Evolutionary conservation across 805 yeast species (phyloP), one percentile per base, ranked within the genome.

Genomic region (Wickerhamomyces subpelliculosus): DNA sequence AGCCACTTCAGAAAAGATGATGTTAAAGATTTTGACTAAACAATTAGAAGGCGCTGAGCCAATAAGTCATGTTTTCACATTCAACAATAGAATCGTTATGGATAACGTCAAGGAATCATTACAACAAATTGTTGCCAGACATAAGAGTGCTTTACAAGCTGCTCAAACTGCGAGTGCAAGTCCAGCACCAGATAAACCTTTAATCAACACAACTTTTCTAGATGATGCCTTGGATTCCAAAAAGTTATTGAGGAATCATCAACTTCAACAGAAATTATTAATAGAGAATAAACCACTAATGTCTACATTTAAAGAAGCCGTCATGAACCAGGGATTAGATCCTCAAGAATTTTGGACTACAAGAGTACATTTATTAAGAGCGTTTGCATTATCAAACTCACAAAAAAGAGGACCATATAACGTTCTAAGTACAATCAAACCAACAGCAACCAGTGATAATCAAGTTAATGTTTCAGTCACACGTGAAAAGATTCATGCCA

Each of bases 331-430:
- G 37, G 83, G 85, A 14, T 62, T 90, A 32, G 80, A 86, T 5
- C 85, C 94, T 0, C 75, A 74, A 28, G 87, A 88, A 49, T 89
- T 89, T 59, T 89, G 97, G 97, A 69, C 78, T 1, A 80, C 89
- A 6, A 65, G 97, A 46, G 66, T 88, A 10, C 85, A 86, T 49
- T 68, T 83, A 20, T 61, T 93, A 39, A 66, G 97, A 38, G 87
- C 96, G 0, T 86, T 75, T 62, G 96, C 97, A 1, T 72, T 93
- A 45, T 75, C 90, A 8, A 73, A 77, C 14, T 75, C 87, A 17
- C 98, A 93, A 55, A 84, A 84, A 46, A 70, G 82, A 35, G 98
- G 98, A 0, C 93, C 96, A 0, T 93, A 89, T 57, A 93, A 93
- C 54, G 97, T 93, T 0, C 64, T 93, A 37, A 83, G 95, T 32